Percentiles rank a stretch among this genome's conserved stretches.
phyloP scores from a whole-genome alignment of 2,329 filamentous ascomycete genomes.

The Hymenoscyphus fraxineus region DNA sequence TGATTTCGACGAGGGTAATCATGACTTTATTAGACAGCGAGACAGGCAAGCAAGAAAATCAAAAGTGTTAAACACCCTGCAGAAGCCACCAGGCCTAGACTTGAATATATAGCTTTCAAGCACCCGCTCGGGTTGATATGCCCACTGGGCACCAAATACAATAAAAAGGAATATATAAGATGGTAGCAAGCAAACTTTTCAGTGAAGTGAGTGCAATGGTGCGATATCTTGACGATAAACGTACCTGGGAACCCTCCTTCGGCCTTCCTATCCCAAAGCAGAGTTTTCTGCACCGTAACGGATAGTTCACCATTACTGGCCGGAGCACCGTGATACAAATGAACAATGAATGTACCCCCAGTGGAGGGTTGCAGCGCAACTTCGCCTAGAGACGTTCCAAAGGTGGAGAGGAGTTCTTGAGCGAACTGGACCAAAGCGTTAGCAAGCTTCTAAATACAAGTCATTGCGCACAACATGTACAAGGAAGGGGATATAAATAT shows the following conservation, averaged over 20 bases:
- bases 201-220: not conserved
- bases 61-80: too few relatives aligned
- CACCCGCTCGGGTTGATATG: too few relatives aligned
- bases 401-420: conserved; percentile 93
- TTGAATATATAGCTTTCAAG: too few relatives aligned
- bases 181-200: not conserved
- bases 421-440: conserved; percentile 60
- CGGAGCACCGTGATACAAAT: conserved; percentile 46
- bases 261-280: conserved; percentile 82
- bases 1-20: too few relatives aligned
- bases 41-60: too few relatives aligned
- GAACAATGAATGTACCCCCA: conserved; percentile 77
- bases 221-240: conserved; percentile 11
- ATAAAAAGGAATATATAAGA: too few relatives aligned
- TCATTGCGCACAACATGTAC: not conserved
- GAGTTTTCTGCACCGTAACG: conserved; percentile 41
- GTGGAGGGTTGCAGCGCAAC: conserved; percentile 82
- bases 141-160: too few relatives aligned
- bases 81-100: too few relatives aligned
- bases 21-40: too few relatives aligned
- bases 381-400: conserved; percentile 78
- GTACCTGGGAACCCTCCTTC: conserved; percentile 83
- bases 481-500: not conserved
- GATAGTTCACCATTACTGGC: conserved; percentile 11
- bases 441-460: not conserved